A percentile compares a stretch with the other conserved stretches of the same genome.
phyloP scores from a whole-genome alignment of 169 alveolate species.

The Plasmodium fragile region DNA sequence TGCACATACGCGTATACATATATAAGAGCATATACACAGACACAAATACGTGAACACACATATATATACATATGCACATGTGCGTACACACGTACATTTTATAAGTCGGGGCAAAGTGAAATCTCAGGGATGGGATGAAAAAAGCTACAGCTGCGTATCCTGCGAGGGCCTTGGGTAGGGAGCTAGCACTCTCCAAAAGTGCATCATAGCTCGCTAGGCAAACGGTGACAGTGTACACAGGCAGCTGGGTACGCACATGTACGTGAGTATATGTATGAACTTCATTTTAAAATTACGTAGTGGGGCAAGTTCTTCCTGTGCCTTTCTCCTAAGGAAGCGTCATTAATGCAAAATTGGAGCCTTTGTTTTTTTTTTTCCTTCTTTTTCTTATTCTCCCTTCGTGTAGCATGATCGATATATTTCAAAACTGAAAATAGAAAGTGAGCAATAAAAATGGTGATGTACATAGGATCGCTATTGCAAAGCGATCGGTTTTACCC shows the following conservation, averaged over 20 bases:
- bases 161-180: not conserved
- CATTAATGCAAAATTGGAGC: not conserved
- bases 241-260: not conserved
- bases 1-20: not conserved
- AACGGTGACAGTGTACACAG: not conserved
- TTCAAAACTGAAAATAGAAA: slow-evolving; percentile 8
- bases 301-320: not conserved
- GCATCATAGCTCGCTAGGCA: not conserved
- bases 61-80: not conserved
- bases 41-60: not conserved
- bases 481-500: not conserved
- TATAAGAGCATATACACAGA: not conserved
- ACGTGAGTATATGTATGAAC: not conserved
- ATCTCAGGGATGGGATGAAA: not conserved
- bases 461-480: not conserved
- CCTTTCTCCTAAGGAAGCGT: slow-evolving; percentile 1
- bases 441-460: not conserved
- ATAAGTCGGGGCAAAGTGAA: not conserved
- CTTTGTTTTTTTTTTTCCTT: not conserved
- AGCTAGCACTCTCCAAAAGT: not conserved
- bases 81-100: not conserved
- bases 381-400: not conserved
- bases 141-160: not conserved
- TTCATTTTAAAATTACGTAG: not conserved
- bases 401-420: slow-evolving; percentile 27